Conservation (phyloP, 169 alveolate genomes). For the Plasmodium coatneyi region DNA sequence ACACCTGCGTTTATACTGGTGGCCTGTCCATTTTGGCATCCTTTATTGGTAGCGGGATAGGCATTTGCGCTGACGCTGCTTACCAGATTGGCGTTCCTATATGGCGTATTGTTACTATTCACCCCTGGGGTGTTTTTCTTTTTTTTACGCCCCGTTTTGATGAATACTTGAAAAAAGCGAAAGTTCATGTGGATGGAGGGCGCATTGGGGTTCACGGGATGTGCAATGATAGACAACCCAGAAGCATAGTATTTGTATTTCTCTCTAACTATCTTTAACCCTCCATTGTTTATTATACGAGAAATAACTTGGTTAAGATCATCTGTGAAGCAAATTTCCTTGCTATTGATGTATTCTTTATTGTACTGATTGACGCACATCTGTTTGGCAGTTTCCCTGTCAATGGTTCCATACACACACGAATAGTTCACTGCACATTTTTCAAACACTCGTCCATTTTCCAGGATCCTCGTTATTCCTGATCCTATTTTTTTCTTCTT, state of each 20-base stretch:
- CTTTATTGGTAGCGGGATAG: not conserved
- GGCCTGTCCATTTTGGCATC: not conserved
- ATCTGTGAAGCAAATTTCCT: slow-evolving; percentile 43
- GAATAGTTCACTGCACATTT: slow-evolving; percentile 89
- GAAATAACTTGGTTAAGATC: slow-evolving; percentile 32
- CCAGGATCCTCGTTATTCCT: slow-evolving; percentile 85
- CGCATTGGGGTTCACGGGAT: slow-evolving; percentile 88
- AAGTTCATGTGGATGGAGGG: slow-evolving; percentile 91
- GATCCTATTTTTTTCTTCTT: slow-evolving; percentile 79
- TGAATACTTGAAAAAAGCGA: slow-evolving; percentile 84
- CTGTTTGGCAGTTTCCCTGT: slow-evolving; percentile 76
- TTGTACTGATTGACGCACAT: slow-evolving; percentile 83
- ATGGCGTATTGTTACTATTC: not conserved
- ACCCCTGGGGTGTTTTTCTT: not conserved
- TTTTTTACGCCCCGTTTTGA: slow-evolving; percentile 67
- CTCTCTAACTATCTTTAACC: slow-evolving; percentile 56
- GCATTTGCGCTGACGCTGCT: not conserved
- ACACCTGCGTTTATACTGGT: not conserved
- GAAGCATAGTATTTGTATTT: slow-evolving; percentile 84
- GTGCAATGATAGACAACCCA: slow-evolving; percentile 89
- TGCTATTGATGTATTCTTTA: slow-evolving; percentile 32
- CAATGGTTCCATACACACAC: slow-evolving; percentile 82
- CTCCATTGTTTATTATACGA: slow-evolving; percentile 53
- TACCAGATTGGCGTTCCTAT: not conserved
- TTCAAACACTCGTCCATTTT: slow-evolving; percentile 88